Percentiles rank a stretch among this genome's conserved stretches.
Evolutionary conservation across 1,139 yeast species (phyloP).

Genomic region (Pneumocystis murina): DNA sequence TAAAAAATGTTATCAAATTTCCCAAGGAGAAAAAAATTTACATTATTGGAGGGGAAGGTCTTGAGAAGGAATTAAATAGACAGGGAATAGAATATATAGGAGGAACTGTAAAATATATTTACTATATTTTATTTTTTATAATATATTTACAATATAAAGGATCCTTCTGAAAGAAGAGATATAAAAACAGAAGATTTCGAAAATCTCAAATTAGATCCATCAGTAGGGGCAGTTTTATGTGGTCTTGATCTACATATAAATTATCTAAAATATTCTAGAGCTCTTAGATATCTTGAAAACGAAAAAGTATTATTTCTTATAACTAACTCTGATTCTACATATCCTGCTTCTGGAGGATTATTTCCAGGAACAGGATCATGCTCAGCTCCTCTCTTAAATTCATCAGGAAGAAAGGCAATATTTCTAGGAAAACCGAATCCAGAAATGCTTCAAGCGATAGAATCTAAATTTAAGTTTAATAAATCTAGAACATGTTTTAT

Average conservation of each 20-base stretch:
- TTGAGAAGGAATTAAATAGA: slow-evolving; percentile 53
- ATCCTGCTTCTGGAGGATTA: slow-evolving; percentile 71
- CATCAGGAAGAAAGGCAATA: slow-evolving; percentile 59
- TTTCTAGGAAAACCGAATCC: slow-evolving; percentile 87
- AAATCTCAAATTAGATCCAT: slow-evolving; percentile 13
- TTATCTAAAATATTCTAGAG: slow-evolving; percentile 65
- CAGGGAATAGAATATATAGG: slow-evolving; percentile 61
- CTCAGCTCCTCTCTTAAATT: slow-evolving; percentile 61
- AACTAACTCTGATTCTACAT: slow-evolving; percentile 90
- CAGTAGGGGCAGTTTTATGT: slow-evolving; percentile 62
- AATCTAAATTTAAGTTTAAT: slow-evolving; percentile 47
- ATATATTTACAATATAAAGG: neutral
- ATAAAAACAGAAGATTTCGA: slow-evolving; percentile 17
- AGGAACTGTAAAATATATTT: slow-evolving; percentile 31
- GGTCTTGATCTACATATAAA: slow-evolving; percentile 68
- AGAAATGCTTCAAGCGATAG: slow-evolving; percentile 81
- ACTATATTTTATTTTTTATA: neutral
- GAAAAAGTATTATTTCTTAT: slow-evolving; percentile 67
- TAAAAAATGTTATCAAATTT: slow-evolving; percentile 58
- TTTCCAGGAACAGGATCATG: slow-evolving; percentile 94
- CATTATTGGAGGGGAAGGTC: slow-evolving; percentile 75
- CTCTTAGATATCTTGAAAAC: slow-evolving; percentile 64
- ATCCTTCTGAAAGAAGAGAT: slow-evolving; percentile 19
- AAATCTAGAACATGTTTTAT: slow-evolving; percentile 69
- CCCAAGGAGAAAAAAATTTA: slow-evolving; percentile 64